These are phyloP conservation scores for Pyrenochaeta sp. DNA, from an alignment of 2,329 filamentous ascomycete species.

Conservation along the genomic window DNA sequence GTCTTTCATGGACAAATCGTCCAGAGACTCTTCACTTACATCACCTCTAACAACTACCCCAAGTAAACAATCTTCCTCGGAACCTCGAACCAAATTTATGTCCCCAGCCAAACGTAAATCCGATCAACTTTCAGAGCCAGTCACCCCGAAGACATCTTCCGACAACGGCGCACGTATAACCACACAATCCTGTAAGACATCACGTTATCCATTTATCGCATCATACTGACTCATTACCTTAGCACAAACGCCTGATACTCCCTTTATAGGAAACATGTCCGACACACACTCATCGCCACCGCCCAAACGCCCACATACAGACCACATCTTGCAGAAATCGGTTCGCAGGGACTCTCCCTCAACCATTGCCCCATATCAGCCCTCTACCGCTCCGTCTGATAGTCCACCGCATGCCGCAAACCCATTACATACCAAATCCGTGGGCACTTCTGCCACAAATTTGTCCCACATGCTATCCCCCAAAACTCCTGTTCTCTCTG, in stretches of 20 bases:
- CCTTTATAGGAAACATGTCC: slow-evolving; percentile 4
- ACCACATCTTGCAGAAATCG: slow-evolving; percentile 2
- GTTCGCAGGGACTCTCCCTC: slow-evolving; percentile 2
- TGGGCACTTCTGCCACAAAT: slow-evolving; percentile 5
- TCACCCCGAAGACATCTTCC: slow-evolving; percentile 3
- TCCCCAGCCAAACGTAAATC: slow-evolving; percentile 6
- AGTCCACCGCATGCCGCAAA: slow-evolving; percentile 2
- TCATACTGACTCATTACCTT: slow-evolving; percentile 4
- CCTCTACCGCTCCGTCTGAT: slow-evolving; percentile 1
- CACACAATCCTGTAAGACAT: slow-evolving; percentile 5
- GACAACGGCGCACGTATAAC: slow-evolving; percentile 2
- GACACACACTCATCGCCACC: slow-evolving; percentile 1
- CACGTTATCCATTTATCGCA: slow-evolving; percentile 4
- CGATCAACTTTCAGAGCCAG: slow-evolving; percentile 4
- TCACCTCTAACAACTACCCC: slow-evolving; percentile 4
- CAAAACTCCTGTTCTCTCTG: slow-evolving; percentile 6
- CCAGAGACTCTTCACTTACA: slow-evolving; percentile 2
- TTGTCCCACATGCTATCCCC: slow-evolving; percentile 3
- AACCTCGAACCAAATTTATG: slow-evolving; percentile 6
- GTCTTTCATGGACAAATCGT: slow-evolving; percentile 2
- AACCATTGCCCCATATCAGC: slow-evolving; percentile 1
- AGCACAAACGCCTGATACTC: slow-evolving; percentile 4
- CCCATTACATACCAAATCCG: slow-evolving; percentile 3
- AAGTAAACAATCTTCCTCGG: slow-evolving; percentile 3
- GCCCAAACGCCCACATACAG: slow-evolving; percentile 4